A percentile compares a stretch with the other conserved stretches of the same genome.
Conservation (phyloP, 1,284 basidiomycete genomes). For the Sporisorium graminicola region DNA sequence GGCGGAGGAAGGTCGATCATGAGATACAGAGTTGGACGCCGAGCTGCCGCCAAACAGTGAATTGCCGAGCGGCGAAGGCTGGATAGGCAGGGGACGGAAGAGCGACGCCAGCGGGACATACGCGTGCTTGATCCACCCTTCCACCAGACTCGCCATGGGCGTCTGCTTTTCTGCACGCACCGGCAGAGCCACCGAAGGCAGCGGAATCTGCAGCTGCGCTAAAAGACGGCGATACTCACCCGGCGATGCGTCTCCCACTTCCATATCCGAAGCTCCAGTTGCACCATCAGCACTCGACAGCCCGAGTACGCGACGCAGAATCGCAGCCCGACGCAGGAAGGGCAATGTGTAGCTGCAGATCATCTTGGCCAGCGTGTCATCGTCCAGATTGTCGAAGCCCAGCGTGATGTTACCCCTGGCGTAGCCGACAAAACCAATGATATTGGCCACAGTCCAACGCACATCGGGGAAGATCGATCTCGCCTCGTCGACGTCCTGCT, state of each 20-base stretch:
- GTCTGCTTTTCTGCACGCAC: slow-evolving; percentile 62
- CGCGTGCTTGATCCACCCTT: slow-evolving; percentile 69
- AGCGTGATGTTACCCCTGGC: slow-evolving; percentile 68
- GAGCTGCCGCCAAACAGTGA: slow-evolving; percentile 19
- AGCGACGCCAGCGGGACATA: slow-evolving; percentile 65
- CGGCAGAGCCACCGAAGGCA: slow-evolving; percentile 60
- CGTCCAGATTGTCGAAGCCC: slow-evolving; percentile 67
- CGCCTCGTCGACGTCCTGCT: slow-evolving; percentile 50
- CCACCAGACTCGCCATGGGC: slow-evolving; percentile 63
- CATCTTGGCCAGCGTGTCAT: slow-evolving; percentile 78
- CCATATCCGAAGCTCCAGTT: slow-evolving; percentile 8
- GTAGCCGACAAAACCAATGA: slow-evolving; percentile 67
- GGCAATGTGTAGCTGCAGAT: slow-evolving; percentile 91
- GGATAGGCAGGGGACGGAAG: slow-evolving; percentile 67
- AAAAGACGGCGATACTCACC: slow-evolving; percentile 64
- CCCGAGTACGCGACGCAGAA: slow-evolving; percentile 81
- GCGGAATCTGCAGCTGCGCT: slow-evolving; percentile 53
- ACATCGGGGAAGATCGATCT: slow-evolving; percentile 64
- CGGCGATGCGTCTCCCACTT: slow-evolving; percentile 17
- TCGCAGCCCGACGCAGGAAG: slow-evolving; percentile 90
- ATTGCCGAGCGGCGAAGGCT: slow-evolving; percentile 44
- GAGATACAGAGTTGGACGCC: slow-evolving; percentile 2
- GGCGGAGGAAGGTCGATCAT: slow-evolving; percentile 40
- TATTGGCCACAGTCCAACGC: slow-evolving; percentile 66
- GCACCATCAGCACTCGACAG: slow-evolving; percentile 2